A percentile compares a stretch with the other conserved stretches of the same genome.
Evolutionary conservation across 495 filamentous ascomycete genomes (phyloP).

Genomic region (Trypethelium eluteriae): DNA sequence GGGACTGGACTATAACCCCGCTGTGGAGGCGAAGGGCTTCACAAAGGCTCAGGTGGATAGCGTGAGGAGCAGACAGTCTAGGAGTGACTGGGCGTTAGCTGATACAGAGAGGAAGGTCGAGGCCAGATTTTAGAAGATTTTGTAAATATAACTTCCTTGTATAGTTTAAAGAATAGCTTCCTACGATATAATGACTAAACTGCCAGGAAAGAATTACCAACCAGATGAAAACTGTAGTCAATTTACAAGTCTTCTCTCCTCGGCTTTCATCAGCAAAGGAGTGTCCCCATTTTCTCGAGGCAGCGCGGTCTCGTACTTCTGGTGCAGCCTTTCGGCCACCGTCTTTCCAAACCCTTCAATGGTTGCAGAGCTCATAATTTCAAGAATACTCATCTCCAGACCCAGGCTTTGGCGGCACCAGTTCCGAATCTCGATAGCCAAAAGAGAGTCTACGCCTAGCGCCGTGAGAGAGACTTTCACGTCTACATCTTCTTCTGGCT

Average conservation of each 20-base stretch:
- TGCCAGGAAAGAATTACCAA: no score
- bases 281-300: not conserved
- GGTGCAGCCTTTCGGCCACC: conserved; percentile 16
- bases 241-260: not conserved
- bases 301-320: not conserved
- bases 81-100: conserved; percentile 64
- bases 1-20: conserved; percentile 84
- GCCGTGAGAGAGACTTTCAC: not conserved
- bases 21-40: conserved; percentile 79
- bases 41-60: conserved; percentile 63
- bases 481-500: not conserved
- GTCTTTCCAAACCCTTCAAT: conserved; percentile 24
- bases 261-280: not conserved
- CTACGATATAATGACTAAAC: no score
- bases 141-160: not conserved
- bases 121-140: conserved; percentile 43
- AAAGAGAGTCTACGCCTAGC: conserved; percentile 13
- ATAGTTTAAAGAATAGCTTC: not conserved
- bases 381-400: conserved; percentile 35
- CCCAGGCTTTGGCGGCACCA: conserved; percentile 31
- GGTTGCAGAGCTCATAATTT: conserved; percentile 28
- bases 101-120: conserved; percentile 65
- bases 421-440: conserved; percentile 29
- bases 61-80: conserved; percentile 62
- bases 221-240: not conserved